Evolutionary conservation across 2,329 filamentous ascomycete species (phyloP).

Genomic region (Chrysoporthe deuterocubensis): DNA sequence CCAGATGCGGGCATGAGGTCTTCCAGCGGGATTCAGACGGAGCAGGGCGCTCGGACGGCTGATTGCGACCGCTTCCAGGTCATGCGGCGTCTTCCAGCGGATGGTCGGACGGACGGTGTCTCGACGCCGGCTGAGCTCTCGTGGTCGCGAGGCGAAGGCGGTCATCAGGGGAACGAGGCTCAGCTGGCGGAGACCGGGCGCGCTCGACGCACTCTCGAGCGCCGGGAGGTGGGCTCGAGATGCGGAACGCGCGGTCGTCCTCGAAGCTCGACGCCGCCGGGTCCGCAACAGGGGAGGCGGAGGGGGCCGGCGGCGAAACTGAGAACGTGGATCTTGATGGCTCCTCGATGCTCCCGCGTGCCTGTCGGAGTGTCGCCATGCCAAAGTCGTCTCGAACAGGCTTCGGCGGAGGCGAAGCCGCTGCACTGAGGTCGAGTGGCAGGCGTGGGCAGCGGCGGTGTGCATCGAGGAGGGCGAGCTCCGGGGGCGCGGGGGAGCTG

Average conservation of each 20-base stretch:
- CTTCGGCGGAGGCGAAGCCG: neutral
- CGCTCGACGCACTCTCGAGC: constrained; percentile 21
- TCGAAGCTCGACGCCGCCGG: constrained; percentile 24
- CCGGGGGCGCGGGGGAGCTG: constrained; percentile 7
- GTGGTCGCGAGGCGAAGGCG: too few species aligned
- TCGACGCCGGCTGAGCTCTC: constrained; percentile 23
- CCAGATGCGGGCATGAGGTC: constrained; percentile 2
- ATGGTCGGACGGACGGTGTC: constrained; percentile 18
- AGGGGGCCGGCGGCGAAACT: constrained; percentile 19
- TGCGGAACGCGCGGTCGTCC: constrained; percentile 19
- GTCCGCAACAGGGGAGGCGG: constrained; percentile 20
- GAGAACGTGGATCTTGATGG: constrained; percentile 15
- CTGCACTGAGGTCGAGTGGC: neutral
- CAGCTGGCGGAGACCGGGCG: constrained; percentile 19
- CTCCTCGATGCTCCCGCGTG: constrained; percentile 2
- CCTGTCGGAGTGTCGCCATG: neutral
- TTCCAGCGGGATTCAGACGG: constrained; percentile 22
- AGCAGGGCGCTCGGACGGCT: constrained; percentile 13
- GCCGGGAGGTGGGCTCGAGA: neutral
- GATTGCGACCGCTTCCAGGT: constrained; percentile 25
- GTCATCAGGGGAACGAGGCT: neutral
- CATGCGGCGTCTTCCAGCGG: constrained; percentile 1
- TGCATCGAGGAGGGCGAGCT: constrained; percentile 12
- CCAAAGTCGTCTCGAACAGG: neutral
- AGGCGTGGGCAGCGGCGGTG: neutral